Base-by-base conservation (phyloP, 768 basidiomycete species). In the Boletus rex-veris region DNA sequence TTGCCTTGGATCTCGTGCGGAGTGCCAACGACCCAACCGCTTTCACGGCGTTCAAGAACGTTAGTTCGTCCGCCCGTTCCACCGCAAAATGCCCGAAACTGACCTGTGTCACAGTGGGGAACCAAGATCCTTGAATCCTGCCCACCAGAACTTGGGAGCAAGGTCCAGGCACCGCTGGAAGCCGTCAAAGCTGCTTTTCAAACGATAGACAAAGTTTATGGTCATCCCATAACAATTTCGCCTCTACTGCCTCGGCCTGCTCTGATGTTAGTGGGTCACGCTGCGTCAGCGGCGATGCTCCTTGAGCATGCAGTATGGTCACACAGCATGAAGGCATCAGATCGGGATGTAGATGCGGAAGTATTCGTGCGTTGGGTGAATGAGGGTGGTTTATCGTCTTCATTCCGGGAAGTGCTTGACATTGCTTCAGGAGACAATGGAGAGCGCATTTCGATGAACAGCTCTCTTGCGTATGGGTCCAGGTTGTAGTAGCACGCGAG, bases 241-340 rank as follows among this genome's bases (percentile, higher is more conserved):
- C 75, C 80, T 9, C 69, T 85, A 1, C 62, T 85, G 16, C 74
- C 81, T 0, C 80, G 82, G 4, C 79, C 84, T 0, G 78, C 82
- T 3, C 71, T 91, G 24, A 76, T 83, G 58, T 72, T 88, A 4
- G 71, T 83, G 31, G 84, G 82, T 1, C 75, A 80, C 42, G 58
- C 81, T 30, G 73, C 84, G 0, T 80, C 85, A 1, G 73, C 77
- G 9, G 50, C 78, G 2, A 81, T 79, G 63, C 77, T 90, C 26
- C 73, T 90, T 11, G 87, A 90, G 64, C 88, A 91, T 44, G 80
- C 84, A 0, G 65, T 80, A 11, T 90, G 87, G 88, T 75, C 83
- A 1, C 55, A 71, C 54, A 65, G 41, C 8, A 66, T 33, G 52
- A 58, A 45, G 46, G 45, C 40, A 64, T 72, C 53, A 0, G 70